Evolutionary conservation across 139 green algal species (phyloP).

Genomic region (Bryopsis sp.): DNA sequence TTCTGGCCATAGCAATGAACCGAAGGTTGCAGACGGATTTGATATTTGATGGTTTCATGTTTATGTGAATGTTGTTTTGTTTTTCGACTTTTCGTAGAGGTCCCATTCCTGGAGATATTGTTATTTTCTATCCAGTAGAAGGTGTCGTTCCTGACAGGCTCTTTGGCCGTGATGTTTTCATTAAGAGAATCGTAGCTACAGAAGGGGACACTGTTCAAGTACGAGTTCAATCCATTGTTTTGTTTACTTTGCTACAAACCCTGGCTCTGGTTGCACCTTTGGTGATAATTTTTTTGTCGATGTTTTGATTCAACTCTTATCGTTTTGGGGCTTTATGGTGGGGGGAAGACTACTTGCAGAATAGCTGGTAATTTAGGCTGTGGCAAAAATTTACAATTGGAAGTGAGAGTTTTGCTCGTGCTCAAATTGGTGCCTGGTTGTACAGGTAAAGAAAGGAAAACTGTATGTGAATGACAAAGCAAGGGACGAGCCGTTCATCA

Average conservation of each 20-base stretch:
- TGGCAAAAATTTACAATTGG: too few relatives aligned
- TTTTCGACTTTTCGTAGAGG: too few relatives aligned
- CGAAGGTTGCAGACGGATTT: too few relatives aligned
- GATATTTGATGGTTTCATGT: too few relatives aligned
- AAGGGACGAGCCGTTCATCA: conserved; percentile 73
- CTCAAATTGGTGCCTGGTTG: neutral
- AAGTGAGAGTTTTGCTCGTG: neutral
- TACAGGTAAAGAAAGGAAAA: conserved; percentile 69
- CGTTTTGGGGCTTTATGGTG: neutral
- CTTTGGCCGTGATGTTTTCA: conserved; percentile 85
- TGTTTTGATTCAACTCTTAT: neutral
- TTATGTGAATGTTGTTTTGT: too few relatives aligned
- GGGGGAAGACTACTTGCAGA: neutral
- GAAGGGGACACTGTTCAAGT: conserved; percentile 85
- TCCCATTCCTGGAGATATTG: conserved; percentile 71
- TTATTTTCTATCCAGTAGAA: conserved; percentile 88
- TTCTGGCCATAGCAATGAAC: too few relatives aligned
- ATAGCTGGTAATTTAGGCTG: neutral
- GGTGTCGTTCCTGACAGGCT: conserved; percentile 26
- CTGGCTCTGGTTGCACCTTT: neutral
- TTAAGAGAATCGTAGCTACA: conserved; percentile 91
- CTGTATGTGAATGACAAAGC: conserved; percentile 77
- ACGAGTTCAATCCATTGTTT: neutral
- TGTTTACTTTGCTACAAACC: neutral
- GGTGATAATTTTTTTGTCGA: conserved; percentile 10